Base-by-base conservation (phyloP, 2,329 filamentous ascomycete genomes). In the Sclerotinia borealis region DNA sequence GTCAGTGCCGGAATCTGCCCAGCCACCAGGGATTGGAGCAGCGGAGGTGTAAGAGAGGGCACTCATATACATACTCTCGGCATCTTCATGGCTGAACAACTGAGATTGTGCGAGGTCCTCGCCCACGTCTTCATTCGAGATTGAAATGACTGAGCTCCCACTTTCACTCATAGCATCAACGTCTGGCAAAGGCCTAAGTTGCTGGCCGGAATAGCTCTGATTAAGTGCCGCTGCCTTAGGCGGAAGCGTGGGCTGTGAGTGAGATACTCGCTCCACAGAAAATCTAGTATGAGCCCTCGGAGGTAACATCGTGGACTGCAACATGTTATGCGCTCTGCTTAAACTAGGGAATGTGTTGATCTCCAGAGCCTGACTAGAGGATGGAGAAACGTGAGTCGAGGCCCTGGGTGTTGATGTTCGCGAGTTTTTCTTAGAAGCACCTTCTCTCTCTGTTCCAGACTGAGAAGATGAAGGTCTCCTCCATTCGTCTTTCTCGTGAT, bases 11-110 rank as follows among this genome's bases (percentile, higher is more conserved):
- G 69, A 68, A 43, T 61, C 39, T 49, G 61, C 59, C 72, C 72
- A 73, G 15, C 66, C 68, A 43, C 71, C 72, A 54, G 72, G 70
- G 41, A 72, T 58, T 39, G 55, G 68, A 39, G 61, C 55, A 10
- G 68, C 68, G 29, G 69, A 69, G n/a, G 54, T 65, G 62, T 74
- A 76, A 2, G 85, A 88, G 59, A 88, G 83, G 1, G 86, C 86
- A 66, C 86, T 93, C 86, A 92, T 88, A 70, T 95, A 96, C 87
- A 96, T 90, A 74, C 91, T 95, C 72, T 91, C 87, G 0, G 90
- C 90, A 66, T 93, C 90, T 66, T 92, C 89, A 64, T 92, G 89
- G 41, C 85, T 91, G 71, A 90, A 93, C 1, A 92, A 72, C 47
- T 84, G 87, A 6, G 91, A 93, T 66, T 84, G 78, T 3, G 82